phyloP scores from a whole-genome alignment of 352 stramenopile genomes.

The Phytophthora kernoviae region DNA sequence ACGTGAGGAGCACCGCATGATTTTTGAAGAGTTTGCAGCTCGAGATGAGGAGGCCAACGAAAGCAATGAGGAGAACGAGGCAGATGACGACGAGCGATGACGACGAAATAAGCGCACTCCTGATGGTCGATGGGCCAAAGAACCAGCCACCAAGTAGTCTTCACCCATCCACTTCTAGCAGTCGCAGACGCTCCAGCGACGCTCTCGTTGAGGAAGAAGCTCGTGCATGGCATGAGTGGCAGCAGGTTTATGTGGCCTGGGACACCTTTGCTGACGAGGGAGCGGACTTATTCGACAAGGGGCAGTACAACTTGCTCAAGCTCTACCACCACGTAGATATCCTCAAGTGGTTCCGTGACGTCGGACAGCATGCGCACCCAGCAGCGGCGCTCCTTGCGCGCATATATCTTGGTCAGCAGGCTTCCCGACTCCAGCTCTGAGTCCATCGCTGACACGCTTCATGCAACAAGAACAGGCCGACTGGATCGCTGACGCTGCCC shows the following conservation, averaged over 20 bases:
- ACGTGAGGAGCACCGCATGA: constrained; percentile 35
- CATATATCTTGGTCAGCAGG: constrained; percentile 33
- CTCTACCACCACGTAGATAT: constrained; percentile 48
- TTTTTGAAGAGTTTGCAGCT: constrained; percentile 35
- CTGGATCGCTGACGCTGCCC: constrained; percentile 13
- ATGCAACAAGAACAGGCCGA: constrained; percentile 22
- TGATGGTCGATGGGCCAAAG: constrained; percentile 45
- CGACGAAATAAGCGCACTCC: constrained; percentile 37
- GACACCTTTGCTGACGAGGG: constrained; percentile 31
- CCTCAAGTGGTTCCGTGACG: constrained; percentile 42
- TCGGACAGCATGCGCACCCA: constrained; percentile 33
- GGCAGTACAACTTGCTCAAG: constrained; percentile 49
- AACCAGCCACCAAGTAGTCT: constrained; percentile 25
- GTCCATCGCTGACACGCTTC: constrained; percentile 24
- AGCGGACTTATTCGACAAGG: constrained; percentile 40
- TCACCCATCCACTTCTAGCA: constrained; percentile 7
- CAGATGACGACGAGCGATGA: constrained; percentile 21
- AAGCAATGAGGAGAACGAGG: constrained; percentile 8
- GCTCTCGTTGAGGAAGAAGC: constrained; percentile 26
- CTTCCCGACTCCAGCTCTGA: constrained; percentile 14
- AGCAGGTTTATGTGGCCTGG: constrained; percentile 39
- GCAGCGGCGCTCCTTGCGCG: constrained; percentile 37
- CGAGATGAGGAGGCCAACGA: not conserved
- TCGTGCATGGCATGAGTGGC: constrained; percentile 42
- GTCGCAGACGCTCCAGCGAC: constrained; percentile 17